Evolutionary conservation across 2,329 filamentous ascomycete species (phyloP).

Genomic region (Fusarium sp.): DNA sequence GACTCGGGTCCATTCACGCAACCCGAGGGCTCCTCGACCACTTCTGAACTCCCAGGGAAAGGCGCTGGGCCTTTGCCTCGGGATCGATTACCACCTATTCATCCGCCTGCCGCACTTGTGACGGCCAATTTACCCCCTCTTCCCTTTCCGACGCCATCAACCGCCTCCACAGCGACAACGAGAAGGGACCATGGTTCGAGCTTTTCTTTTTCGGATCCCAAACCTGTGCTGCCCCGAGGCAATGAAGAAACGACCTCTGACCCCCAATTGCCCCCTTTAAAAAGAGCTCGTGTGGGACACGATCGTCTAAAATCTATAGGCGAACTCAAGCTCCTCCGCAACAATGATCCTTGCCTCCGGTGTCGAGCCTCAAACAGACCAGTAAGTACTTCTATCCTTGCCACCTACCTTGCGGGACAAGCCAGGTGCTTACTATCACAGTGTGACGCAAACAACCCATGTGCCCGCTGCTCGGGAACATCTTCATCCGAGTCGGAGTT

Average conservation of each 20-base stretch:
- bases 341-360: conserved; percentile 62
- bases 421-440: conserved; percentile 43
- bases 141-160: conserved; percentile 47
- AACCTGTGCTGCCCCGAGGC: conserved; percentile 50
- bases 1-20: conserved; percentile 58
- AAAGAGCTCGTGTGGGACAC: conserved; percentile 63
- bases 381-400: conserved; percentile 51
- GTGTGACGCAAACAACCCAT: conserved; percentile 65
- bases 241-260: conserved; percentile 62
- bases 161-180: conserved; percentile 44
- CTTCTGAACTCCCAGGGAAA: conserved; percentile 26
- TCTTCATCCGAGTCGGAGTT: conserved; percentile 53
- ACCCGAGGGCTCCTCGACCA: conserved; percentile 21
- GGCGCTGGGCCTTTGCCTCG: conserved; percentile 38
- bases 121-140: conserved; percentile 46
- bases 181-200: conserved; percentile 44
- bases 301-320: conserved; percentile 67
- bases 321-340: conserved; percentile 63
- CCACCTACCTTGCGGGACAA: background rate
- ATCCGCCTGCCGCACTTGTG: conserved; percentile 52
- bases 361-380: conserved; percentile 60
- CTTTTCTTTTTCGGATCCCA: conserved; percentile 55
- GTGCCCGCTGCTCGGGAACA: conserved; percentile 58
- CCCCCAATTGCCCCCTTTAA: conserved; percentile 65
- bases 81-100: conserved; percentile 49